Evolutionary conservation across 768 basidiomycete genomes (phyloP).

Genomic region (Rhodotorula babjevae): DNA sequence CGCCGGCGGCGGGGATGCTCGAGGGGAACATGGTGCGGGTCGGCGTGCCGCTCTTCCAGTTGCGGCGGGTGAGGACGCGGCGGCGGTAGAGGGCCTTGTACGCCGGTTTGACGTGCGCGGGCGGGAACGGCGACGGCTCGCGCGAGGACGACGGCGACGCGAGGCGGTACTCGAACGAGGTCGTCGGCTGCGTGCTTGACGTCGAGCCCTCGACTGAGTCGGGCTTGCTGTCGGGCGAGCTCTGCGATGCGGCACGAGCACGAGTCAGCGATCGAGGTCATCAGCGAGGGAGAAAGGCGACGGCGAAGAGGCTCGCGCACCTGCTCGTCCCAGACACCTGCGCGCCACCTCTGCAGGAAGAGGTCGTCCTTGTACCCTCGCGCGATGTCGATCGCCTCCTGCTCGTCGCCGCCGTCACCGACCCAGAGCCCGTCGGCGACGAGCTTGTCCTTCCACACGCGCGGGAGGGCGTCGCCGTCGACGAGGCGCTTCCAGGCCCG

Average conservation of each 20-base stretch:
- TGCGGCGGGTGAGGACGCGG: conserved; percentile 69
- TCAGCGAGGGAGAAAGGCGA: no score
- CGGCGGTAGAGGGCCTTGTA: conserved; percentile 92
- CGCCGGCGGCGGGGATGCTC: conserved; percentile 53
- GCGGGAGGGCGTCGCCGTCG: conserved; percentile 67
- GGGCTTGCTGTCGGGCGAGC: conserved; percentile 40
- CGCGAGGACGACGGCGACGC: conserved; percentile 42
- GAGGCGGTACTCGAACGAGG: conserved; percentile 34
- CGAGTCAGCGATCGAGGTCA: not conserved
- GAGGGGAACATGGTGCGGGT: conserved; percentile 79
- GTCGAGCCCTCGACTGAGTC: not conserved
- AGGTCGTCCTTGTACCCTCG: conserved; percentile 37
- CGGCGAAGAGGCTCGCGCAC: conserved; percentile 2
- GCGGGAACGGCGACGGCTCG: conserved; percentile 20
- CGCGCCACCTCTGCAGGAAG: conserved; percentile 40
- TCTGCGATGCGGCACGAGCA: not conserved
- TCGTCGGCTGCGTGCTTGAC: not conserved
- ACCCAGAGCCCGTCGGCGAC: conserved; percentile 82
- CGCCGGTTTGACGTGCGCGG: conserved; percentile 59
- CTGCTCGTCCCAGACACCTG: conserved; percentile 38
- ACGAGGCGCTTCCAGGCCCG: conserved; percentile 78
- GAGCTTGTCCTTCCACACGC: conserved; percentile 82
- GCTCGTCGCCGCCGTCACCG: conserved; percentile 74
- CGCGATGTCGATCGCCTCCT: conserved; percentile 66
- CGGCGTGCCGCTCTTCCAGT: conserved; percentile 65